Evolutionary conservation across 371 early-diverging fungal genomes (phyloP), one percentile per base, ranked within the genome.

Genomic region (Cokeromyces recurvatus): DNA sequence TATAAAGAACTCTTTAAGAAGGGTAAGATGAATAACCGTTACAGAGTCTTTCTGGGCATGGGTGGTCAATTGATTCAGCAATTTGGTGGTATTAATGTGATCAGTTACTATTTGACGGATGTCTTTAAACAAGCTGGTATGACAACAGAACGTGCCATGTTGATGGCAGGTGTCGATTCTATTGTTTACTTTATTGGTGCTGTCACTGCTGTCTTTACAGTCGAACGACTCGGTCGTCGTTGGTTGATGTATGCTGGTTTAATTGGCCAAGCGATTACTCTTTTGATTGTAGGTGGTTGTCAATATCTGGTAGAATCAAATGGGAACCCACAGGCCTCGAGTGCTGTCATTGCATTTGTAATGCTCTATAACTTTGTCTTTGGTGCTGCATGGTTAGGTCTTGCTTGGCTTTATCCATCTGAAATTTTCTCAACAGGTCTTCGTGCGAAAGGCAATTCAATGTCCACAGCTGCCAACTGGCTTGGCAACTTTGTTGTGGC

Each of bases 381-480:
- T 55, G 76, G 79, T 40, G 64, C 77, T 42, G 68, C 79, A 42
- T 83, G 79, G 81, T 73, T 82, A 7, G 81, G 84, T 51, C 63
- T 71, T 45, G 53, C 65, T 21, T 64, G 65, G 60, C 47, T 64
- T n/a, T 78, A 79, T 55, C 81, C 79, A 55, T 66, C 81, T 29
- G 83, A 83, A 54, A 77, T 81, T 61, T 79, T 66, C 45, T 51
- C 58, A 22, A 65, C 66, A 25, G 58, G 56, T 31, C 56, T 66
- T 38, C 52, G 66, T 24, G 62, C 62, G 3, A 66, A 74, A 58
- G 74, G 74, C 53, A 70, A 70, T 54, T 65, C 66, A 0, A 65
- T 74, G 53, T 65, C 77, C 24, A 87, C 85, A 29, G 77, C 78
- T 56, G 74, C 85, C 66, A 84, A 87, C 77, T 87, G 84, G 84